Conservation (phyloP, 768 basidiomycete species). For the Vararia minispora region DNA sequence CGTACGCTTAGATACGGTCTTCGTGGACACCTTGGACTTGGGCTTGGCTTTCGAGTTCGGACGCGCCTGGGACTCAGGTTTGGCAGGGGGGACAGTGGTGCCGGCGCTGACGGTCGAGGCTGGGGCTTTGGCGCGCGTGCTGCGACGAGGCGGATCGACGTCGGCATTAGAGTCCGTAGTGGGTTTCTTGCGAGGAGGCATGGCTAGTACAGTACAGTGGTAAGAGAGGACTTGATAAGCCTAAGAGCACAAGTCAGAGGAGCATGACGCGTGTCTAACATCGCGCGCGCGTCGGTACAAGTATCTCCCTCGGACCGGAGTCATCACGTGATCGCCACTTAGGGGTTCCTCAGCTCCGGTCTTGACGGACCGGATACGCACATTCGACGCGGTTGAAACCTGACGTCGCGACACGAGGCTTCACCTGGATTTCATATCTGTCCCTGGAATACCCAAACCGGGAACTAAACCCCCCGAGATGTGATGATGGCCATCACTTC, state of each 20-base stretch:
- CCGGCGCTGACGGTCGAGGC: background rate
- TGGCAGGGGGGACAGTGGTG: background rate
- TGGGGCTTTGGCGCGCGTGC: background rate
- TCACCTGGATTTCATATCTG: too few species aligned
- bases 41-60: constrained; percentile 8
- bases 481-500: too few species aligned
- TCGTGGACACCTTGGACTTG: constrained; percentile 13
- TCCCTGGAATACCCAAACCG: too few species aligned
- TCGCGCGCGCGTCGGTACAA: background rate
- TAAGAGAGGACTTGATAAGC: background rate
- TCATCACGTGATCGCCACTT: background rate
- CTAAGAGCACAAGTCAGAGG: background rate
- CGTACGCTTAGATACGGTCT: constrained; percentile 11
- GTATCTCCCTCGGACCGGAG: background rate
- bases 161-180: background rate
- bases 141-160: background rate
- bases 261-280: background rate
- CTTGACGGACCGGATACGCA: background rate
- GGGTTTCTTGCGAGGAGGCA: constrained; percentile 5
- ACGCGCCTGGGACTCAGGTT: background rate
- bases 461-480: too few species aligned
- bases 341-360: background rate
- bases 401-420: too few species aligned
- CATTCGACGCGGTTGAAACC: too few species aligned
- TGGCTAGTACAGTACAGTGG: background rate